Evolutionary conservation across 768 basidiomycete genomes (phyloP), one percentile per base, ranked within the genome.

Genomic region (Auricularia heimuer): DNA sequence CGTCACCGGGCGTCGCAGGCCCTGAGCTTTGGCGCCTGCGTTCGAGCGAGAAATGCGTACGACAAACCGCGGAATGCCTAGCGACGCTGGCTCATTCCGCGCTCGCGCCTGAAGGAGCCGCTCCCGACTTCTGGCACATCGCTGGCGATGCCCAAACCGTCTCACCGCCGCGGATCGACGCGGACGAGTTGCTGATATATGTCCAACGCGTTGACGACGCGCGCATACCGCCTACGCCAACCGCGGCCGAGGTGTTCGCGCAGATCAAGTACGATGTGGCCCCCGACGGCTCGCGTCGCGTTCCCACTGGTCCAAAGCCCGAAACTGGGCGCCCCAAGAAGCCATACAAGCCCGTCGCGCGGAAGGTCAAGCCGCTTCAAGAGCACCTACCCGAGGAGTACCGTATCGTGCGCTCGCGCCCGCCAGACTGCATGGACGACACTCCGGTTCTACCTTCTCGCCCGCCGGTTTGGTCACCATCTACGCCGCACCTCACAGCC

Each of bases 321-420:
- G 8, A 10, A 6, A 29, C 24, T 1, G 56, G 56, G 1, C 56
- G 56, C 34, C 56, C 56, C 1, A 60, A 60, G 56, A 60, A 60
- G 56, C n/a, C 6, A 14, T 77, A 75, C 66, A 77, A 77, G 58
- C 70, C 69, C 3, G 75, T 76, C 1, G 74, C 67, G 0, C 39
- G 66, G 6, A 74, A 75, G 61, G 69, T 75, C 3, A 66, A 65
- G 54, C 74, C 75, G 0, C 68, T 76, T 0, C 56, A 69, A 3
- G 66, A 68, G 3, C 63, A 65, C 1, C 61, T 74, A 33, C 72
- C 71, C 2, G 68, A 72, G 3, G 51, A 71, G 29, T 76, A 71
- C 54, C 44, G 74, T 2, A 73, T 76, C 8, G 62, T 64, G 0
- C 63, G 73, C n/a, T 62, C 73, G 3, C 76, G 76, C 16, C 64